Evolutionary conservation across 495 filamentous ascomycete genomes (phyloP), one percentile per base, ranked within the genome.

Genomic region (Penicillium parvum): DNA sequence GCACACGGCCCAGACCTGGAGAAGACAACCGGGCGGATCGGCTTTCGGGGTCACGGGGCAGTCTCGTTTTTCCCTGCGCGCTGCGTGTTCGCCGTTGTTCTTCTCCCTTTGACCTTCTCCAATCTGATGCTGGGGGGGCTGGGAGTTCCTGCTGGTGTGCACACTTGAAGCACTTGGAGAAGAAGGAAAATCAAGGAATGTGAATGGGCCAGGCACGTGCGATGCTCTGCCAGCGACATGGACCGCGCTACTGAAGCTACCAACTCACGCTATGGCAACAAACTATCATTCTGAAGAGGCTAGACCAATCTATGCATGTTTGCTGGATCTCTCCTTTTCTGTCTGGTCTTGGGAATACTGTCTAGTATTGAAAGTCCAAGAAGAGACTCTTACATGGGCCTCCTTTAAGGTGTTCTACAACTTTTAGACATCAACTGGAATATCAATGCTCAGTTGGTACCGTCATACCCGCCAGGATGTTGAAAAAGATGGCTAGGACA

Each of bases 1-100:
- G 54, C 54, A 52, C 50, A 49, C 53, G 52, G 61, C 54, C 54
- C 54, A 48, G 49, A 50, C 40, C 37, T 51, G 50, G 53, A 54
- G 53, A 29, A 27, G 3, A 27, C 12, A 30, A 15, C 48, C 53
- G 47, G 56, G 47, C 49, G 53, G 55, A 54, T 53, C 49, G 49
- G 57, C 25, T 29, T 44, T 45, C 35, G 40, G 38, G 43, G 57
- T 64, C 60, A 64, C 57, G 58, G 60, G 58, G 52, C 20, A 30
- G 27, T 35, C 32, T 41, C 25, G 40, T 17, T 45, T 38, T 43
- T 39, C 8, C 23, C 34, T 18, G 19, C 28, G 20, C 7, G 30
- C 32, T 22, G 19, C 37, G 19, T 37, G 27, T 8, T 17, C 17
- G 15, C 21, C 21, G 12, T 21, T 35, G n/a, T n/a, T n/a, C n/a